Conservation (phyloP, 495 filamentous ascomycete species). For the Echria macrotheca region DNA sequence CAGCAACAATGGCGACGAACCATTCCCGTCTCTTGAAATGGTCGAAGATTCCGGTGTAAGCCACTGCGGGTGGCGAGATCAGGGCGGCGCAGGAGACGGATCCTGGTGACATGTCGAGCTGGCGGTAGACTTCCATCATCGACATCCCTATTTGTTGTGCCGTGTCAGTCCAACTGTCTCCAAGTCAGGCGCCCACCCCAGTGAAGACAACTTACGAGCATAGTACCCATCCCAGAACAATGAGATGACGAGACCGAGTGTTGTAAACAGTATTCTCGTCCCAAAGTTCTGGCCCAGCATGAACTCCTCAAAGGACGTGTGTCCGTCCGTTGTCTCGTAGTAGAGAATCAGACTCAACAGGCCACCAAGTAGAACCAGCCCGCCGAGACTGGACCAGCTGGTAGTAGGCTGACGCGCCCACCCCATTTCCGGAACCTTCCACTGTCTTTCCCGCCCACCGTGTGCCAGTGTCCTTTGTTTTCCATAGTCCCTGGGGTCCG, state of each 20-base stretch:
- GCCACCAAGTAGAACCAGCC: background rate
- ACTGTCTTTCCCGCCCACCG: background rate
- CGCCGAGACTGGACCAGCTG: background rate
- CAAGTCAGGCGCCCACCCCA: too few species aligned
- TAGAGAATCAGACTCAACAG: conserved; percentile 23
- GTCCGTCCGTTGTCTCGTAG: conserved; percentile 28
- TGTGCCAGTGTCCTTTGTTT: background rate
- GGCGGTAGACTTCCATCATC: background rate
- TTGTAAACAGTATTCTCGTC: conserved; percentile 37
- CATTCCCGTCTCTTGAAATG: background rate
- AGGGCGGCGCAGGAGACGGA: background rate
- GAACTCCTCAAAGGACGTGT: conserved; percentile 39
- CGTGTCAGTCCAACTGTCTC: too few species aligned
- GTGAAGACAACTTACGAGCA: too few species aligned
- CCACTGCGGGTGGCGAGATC: background rate
- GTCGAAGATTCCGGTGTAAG: background rate
- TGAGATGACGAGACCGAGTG: conserved; percentile 33
- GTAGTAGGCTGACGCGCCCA: background rate
- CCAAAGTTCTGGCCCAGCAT: conserved; percentile 39
- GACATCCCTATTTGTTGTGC: background rate
- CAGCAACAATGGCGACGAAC: background rate
- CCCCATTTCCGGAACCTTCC: background rate
- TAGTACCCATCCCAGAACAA: conserved; percentile 34
- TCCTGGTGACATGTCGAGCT: background rate
- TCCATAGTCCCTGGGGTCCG: background rate